phyloP scores from a whole-genome alignment of 2,329 filamentous ascomycete species.

The Ophiosphaerella herpotricha region DNA sequence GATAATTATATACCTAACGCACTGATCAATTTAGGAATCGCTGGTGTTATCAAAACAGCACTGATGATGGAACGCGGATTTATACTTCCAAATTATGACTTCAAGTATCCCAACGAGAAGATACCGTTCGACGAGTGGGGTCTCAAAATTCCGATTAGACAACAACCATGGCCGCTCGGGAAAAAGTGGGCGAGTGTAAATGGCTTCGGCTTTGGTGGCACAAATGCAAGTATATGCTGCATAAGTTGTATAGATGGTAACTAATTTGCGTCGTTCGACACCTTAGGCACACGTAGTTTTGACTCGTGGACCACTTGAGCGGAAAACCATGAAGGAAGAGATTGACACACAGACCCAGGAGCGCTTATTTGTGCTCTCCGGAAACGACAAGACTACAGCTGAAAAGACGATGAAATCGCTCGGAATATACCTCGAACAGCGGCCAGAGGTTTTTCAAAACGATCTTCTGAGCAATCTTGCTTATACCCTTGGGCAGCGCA shows the following conservation, averaged over 20 bases:
- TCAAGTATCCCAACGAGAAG: conserved; percentile 42
- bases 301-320: conserved; percentile 21
- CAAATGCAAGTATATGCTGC: conserved; percentile 23
- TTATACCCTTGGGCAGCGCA: conserved; percentile 30
- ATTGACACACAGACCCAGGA: conserved; percentile 20
- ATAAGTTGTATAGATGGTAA: not conserved
- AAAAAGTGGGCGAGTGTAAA: conserved; percentile 51
- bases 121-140: conserved; percentile 30
- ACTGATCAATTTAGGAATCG: conserved; percentile 1
- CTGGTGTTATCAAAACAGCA: conserved; percentile 43
- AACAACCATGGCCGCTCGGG: conserved; percentile 26
- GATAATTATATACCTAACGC: not conserved
- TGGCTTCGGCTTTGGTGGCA: conserved; percentile 53
- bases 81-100: conserved; percentile 45
- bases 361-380: conserved; percentile 25
- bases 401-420: conserved; percentile 26
- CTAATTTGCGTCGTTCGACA: not conserved
- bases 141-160: conserved; percentile 20
- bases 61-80: conserved; percentile 48
- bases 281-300: conserved; percentile 30
- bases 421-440: conserved; percentile 30
- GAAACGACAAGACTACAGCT: conserved; percentile 20
- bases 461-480: conserved; percentile 31
- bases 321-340: conserved; percentile 28
- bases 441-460: conserved; percentile 31